Base-by-base conservation (phyloP, 257 asterid genomes). In the Orobanche coerulescens region DNA sequence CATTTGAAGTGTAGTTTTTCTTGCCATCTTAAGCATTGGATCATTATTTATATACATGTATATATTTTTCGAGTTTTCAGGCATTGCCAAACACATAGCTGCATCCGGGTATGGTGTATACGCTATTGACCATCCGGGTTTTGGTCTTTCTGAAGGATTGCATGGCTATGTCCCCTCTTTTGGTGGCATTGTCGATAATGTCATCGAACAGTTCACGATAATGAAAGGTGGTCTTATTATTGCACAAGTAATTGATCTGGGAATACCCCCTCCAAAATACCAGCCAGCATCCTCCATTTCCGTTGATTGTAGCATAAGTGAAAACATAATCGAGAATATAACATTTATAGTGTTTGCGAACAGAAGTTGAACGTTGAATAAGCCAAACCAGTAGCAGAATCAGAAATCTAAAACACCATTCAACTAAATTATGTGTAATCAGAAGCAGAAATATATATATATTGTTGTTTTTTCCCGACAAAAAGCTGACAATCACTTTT, bases 81-180 rank as follows among this genome's bases (percentile, higher is more conserved):
- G 98, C 68, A 86, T 92, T 63, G 98, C 98, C 7, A 88, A 73
- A 80, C 79, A 88, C 71, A 88, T 92, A 58, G 96, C 97, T 67
- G 76, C 94, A 16, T 75, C 89, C 23, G 98, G 98, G 19, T 92
- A 84, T 70, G 98, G 89, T 12, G 90, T 92, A 9, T 88, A 88
- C 50, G 98, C 97, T 8, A 82, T 88, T n/a, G 98, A 92, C 71
- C 96, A 92, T 74, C 98, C 98, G 1, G 98, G 98, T 26, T 92
- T 92, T 64, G 98, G 98, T 44, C 95, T 92, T 15, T 88, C 98
- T 0, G 95, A 89, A 64, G 98, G 98, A 65, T 74, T 92, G 66
- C 98, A 92, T 60, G 98, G 98, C 30, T 92, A 92, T 63, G 71
- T 92, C 62, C 91, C 95, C 8, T 75, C 82, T 39, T 92, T 92